Conservation (phyloP, 805 yeast genomes). For the Hyphopichia homilentoma region DNA sequence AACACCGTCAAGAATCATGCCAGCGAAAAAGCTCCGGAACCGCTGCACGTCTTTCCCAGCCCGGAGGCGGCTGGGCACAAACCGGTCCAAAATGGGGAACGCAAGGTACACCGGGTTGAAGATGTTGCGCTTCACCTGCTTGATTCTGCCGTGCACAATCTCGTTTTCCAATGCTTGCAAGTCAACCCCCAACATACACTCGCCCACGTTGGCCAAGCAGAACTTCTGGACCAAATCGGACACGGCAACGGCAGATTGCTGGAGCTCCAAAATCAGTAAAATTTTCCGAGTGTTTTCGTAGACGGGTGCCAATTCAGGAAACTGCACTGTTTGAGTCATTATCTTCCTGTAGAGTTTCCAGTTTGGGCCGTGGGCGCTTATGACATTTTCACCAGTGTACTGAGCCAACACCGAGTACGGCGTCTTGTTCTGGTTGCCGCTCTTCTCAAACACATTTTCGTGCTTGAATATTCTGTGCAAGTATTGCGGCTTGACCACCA, state of each 20-base stretch:
- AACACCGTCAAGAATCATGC: constrained; percentile 28
- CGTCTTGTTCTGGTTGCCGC: constrained; percentile 58
- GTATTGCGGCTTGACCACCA: constrained; percentile 47
- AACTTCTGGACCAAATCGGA: constrained; percentile 44
- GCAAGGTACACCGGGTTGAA: constrained; percentile 52
- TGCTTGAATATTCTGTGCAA: constrained; percentile 45
- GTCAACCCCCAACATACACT: constrained; percentile 48
- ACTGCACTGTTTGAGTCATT: constrained; percentile 46
- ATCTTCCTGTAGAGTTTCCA: constrained; percentile 49
- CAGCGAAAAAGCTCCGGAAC: constrained; percentile 36
- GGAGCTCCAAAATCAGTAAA: constrained; percentile 18
- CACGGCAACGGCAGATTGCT: constrained; percentile 16
- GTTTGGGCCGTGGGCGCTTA: constrained; percentile 51
- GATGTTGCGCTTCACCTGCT: constrained; percentile 46
- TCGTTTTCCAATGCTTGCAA: constrained; percentile 39
- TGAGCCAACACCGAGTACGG: constrained; percentile 51
- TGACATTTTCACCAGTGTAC: constrained; percentile 59
- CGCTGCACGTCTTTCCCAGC: constrained; percentile 41
- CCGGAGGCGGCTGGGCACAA: constrained; percentile 42
- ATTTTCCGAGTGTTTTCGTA: constrained; percentile 34
- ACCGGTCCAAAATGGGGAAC: constrained; percentile 50
- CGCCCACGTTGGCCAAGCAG: constrained; percentile 47
- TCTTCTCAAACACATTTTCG: constrained; percentile 50
- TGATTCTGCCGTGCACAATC: constrained; percentile 26
- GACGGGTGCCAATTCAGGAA: constrained; percentile 41